Evolutionary conservation across 208 protist species (phyloP).

Genomic region (Willaertia magna): DNA sequence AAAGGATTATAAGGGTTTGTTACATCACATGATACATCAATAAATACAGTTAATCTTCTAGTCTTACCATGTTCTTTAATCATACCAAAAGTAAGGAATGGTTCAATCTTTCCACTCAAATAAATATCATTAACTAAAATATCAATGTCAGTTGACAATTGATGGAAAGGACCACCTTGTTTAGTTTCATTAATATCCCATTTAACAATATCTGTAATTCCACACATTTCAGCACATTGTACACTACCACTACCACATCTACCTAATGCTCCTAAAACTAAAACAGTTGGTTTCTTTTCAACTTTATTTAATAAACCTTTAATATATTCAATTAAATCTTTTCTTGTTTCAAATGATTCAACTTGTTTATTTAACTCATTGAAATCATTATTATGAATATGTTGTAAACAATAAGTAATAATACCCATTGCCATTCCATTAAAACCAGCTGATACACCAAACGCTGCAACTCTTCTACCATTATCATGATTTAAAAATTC

Average conservation of each 20-base stretch:
- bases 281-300: slow-evolving; percentile 9
- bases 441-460: slow-evolving; percentile 46
- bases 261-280: slow-evolving; percentile 21
- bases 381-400: neutral
- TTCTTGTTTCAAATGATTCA: neutral
- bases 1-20: slow-evolving; percentile 49
- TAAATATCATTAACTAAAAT: slow-evolving; percentile 56
- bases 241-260: slow-evolving; percentile 19
- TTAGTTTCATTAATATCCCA: slow-evolving; percentile 48
- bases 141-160: slow-evolving; percentile 32
- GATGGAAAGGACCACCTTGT: slow-evolving; percentile 40
- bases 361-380: neutral
- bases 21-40: slow-evolving; percentile 47
- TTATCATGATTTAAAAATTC: slow-evolving; percentile 41
- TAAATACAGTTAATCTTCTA: slow-evolving; percentile 25
- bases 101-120: slow-evolving; percentile 33
- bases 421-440: slow-evolving; percentile 32
- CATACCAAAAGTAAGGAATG: slow-evolving; percentile 40
- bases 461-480: slow-evolving; percentile 41
- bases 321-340: neutral
- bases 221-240: slow-evolving; percentile 17
- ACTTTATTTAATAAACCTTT: neutral
- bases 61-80: neutral
- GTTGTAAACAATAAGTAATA: slow-evolving; percentile 24
- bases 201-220: slow-evolving; percentile 13